phyloP scores from a whole-genome alignment of 352 stramenopile species.

The Phytophthora tentaculata region DNA sequence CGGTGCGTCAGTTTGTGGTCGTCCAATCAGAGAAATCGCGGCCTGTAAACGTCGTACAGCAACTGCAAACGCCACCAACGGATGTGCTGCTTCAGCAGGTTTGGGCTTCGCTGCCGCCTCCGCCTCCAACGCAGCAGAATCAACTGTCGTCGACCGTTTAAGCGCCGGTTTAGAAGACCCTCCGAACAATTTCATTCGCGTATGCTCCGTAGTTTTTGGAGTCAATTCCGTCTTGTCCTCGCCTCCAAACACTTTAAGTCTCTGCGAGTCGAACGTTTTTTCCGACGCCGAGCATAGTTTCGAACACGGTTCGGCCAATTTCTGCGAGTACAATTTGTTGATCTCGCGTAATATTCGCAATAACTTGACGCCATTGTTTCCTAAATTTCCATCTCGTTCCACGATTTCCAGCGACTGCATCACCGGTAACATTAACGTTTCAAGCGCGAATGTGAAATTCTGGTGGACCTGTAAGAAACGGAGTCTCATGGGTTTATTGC shows the following conservation, averaged over 20 bases:
- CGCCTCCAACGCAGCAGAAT: conserved; percentile 38
- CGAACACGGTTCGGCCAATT: conserved; percentile 40
- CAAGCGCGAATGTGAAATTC: conserved; percentile 71
- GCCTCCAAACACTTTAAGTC: conserved; percentile 51
- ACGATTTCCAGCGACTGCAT: conserved; percentile 62
- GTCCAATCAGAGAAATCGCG: conserved; percentile 45
- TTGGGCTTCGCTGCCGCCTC: conserved; percentile 28
- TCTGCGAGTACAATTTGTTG: conserved; percentile 37
- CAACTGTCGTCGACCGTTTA: conserved; percentile 34
- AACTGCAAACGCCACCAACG: conserved; percentile 39
- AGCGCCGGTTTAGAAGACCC: conserved; percentile 21
- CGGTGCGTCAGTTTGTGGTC: conserved; percentile 43
- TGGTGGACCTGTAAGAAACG: conserved; percentile 70
- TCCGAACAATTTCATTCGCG: conserved; percentile 31
- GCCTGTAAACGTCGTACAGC: conserved; percentile 40
- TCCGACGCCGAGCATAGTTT: conserved; percentile 49
- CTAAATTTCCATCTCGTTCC: conserved; percentile 48
- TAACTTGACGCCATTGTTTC: conserved; percentile 52
- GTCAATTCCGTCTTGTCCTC: conserved; percentile 8
- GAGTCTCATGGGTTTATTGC: conserved; percentile 37
- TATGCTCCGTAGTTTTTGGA: conserved; percentile 13
- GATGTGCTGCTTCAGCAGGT: conserved; percentile 10
- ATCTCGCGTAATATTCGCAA: conserved; percentile 54
- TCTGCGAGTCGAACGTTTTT: conserved; percentile 61
- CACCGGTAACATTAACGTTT: conserved; percentile 69